phyloP scores from a whole-genome alignment of 1,284 basidiomycete genomes.

The Fomitopsis pinicola region DNA sequence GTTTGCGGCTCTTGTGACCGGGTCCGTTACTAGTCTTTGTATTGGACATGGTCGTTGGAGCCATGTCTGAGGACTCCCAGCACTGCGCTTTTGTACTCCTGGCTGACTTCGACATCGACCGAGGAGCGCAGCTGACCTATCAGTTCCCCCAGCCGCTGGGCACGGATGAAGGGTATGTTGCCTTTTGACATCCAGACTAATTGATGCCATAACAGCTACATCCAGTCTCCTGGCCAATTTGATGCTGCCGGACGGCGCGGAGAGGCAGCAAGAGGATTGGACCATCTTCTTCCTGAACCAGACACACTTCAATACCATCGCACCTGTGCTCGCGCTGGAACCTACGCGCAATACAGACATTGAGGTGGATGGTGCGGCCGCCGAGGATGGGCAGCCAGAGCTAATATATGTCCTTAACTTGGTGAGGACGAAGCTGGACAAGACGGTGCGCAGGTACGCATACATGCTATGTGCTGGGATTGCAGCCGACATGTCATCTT shows the following conservation, averaged over 20 bases:
- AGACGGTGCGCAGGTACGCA: conserved; percentile 74
- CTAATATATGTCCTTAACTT: conserved; percentile 91
- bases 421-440: conserved; percentile 95
- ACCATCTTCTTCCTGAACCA: conserved; percentile 98
- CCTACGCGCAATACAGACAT: conserved; percentile 33
- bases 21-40: background rate
- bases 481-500: conserved; percentile 5
- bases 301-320: conserved; percentile 81
- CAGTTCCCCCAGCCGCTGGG: conserved; percentile 93
- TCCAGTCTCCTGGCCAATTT: conserved; percentile 87
- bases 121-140: conserved; percentile 86
- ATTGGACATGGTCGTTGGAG: background rate
- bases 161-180: conserved; percentile 81
- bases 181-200: too few relatives aligned
- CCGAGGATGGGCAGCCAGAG: conserved; percentile 39
- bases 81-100: conserved; percentile 91
- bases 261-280: conserved; percentile 94
- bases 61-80: conserved; percentile 42
- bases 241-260: conserved; percentile 98
- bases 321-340: conserved; percentile 75
- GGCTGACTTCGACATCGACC: conserved; percentile 94
- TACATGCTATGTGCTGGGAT: background rate
- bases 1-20: background rate
- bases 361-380: conserved; percentile 28
- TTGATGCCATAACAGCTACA: background rate